Evolutionary conservation across 2,329 filamentous ascomycete species (phyloP).

Genomic region (Fusarium hostae): DNA sequence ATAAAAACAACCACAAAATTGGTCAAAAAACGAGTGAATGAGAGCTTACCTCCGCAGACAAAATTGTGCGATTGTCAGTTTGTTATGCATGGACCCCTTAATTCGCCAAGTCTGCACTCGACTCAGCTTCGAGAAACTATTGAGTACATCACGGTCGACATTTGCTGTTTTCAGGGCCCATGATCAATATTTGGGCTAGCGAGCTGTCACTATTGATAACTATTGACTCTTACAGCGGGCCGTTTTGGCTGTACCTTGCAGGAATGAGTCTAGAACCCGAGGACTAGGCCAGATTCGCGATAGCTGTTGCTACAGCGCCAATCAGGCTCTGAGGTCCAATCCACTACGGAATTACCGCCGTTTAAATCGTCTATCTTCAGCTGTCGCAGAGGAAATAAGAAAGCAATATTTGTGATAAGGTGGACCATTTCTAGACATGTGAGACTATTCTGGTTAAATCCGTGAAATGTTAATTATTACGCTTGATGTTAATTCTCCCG

Average conservation of each 20-base stretch:
- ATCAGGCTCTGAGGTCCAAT: rapidly evolving
- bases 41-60: background rate
- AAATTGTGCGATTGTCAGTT: rapidly evolving
- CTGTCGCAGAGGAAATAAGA: background rate
- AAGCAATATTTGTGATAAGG: rapidly evolving
- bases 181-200: background rate
- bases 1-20: background rate
- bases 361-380: background rate
- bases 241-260: background rate
- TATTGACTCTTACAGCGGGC: background rate
- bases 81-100: background rate
- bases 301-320: rapidly evolving
- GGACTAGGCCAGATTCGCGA: rapidly evolving
- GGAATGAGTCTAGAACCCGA: background rate
- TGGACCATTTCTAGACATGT: too few species aligned
- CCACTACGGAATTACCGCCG: background rate
- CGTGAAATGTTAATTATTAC: too few species aligned
- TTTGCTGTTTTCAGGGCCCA: background rate
- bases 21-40: background rate
- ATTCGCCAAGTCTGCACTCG: background rate
- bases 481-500: too few species aligned
- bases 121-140: background rate
- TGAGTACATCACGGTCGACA: background rate
- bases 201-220: background rate
- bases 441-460: too few species aligned